These are phyloP conservation scores for Penicillium cosmopolitanum DNA, from an alignment of 495 filamentous ascomycete genomes.

Conservation along the genomic window DNA sequence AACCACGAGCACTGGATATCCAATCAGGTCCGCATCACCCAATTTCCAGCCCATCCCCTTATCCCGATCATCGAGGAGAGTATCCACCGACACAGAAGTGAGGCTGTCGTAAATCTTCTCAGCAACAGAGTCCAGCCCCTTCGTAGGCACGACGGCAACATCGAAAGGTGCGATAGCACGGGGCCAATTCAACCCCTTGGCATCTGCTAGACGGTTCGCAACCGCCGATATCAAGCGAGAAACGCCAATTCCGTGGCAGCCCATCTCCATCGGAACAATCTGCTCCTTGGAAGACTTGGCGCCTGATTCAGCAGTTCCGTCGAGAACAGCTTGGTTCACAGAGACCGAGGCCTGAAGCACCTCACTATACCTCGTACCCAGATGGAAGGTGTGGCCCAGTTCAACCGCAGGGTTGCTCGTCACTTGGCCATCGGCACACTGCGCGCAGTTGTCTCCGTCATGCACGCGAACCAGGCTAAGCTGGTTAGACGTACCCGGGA, in stretches of 20 bases:
- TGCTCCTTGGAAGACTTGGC: conserved; percentile 26
- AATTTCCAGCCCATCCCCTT: conserved; percentile 79
- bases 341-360: conserved; percentile 67
- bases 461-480: conserved; percentile 65
- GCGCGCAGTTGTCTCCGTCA: conserved; percentile 71
- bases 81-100: conserved; percentile 49
- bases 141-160: conserved; percentile 66
- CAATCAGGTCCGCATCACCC: conserved; percentile 84
- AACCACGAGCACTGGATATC: conserved; percentile 81
- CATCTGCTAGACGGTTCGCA: conserved; percentile 71
- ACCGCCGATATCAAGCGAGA: conserved; percentile 89
- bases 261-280: conserved; percentile 77
- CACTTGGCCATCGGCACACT: conserved; percentile 67
- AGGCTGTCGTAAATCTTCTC: conserved; percentile 66
- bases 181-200: conserved; percentile 87
- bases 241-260: conserved; percentile 93
- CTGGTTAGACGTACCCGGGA: conserved; percentile 42
- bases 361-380: conserved; percentile 84
- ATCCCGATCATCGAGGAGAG: conserved; percentile 76
- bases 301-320: conserved; percentile 17
- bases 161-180: conserved; percentile 84
- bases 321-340: conserved; percentile 34
- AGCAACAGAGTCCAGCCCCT: conserved; percentile 48
- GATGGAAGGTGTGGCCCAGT: conserved; percentile 92
- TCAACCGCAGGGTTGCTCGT: conserved; percentile 76